Percentiles rank a stretch among this genome's conserved stretches.
phyloP scores from a whole-genome alignment of 257 asterid genomes.

The Paulownia fortunei region DNA sequence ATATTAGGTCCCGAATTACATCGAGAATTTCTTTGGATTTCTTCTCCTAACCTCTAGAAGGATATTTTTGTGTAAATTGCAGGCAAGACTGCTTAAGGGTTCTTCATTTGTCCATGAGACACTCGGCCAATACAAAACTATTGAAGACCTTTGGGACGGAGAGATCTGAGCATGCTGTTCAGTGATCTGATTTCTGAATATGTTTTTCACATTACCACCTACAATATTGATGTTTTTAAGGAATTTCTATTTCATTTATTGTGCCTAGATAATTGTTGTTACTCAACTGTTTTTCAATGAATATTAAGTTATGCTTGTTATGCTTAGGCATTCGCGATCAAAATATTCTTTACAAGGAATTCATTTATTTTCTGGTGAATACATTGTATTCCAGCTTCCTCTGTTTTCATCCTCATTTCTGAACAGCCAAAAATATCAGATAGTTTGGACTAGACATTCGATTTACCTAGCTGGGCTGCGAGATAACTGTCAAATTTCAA shows the following conservation, averaged over 20 bases:
- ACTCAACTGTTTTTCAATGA: too few species aligned
- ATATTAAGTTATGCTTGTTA: too few species aligned
- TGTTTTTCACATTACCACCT: background rate
- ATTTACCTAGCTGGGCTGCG: too few species aligned
- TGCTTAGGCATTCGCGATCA: too few species aligned
- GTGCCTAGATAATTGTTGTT: too few species aligned
- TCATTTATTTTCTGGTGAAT: too few species aligned
- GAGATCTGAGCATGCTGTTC: slow-evolving; percentile 45
- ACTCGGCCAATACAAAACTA: slow-evolving; percentile 56
- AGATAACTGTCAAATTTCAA: too few species aligned
- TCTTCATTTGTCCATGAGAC: slow-evolving; percentile 56
- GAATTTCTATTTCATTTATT: background rate
- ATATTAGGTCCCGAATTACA: background rate
- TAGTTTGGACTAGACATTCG: too few species aligned
- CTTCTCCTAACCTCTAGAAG: background rate
- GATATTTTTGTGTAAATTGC: slow-evolving; percentile 24
- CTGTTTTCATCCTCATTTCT: too few species aligned
- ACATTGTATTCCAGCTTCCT: too few species aligned
- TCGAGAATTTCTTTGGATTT: background rate
- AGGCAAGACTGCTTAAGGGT: slow-evolving; percentile 68
- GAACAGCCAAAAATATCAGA: too few species aligned
- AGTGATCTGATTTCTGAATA: background rate
- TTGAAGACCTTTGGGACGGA: slow-evolving; percentile 86
- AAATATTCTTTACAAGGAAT: too few species aligned
- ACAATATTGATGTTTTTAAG: background rate